Conservation (phyloP, 2,329 filamentous ascomycete genomes). For the Paraphaeosphaeria sporulosa region DNA sequence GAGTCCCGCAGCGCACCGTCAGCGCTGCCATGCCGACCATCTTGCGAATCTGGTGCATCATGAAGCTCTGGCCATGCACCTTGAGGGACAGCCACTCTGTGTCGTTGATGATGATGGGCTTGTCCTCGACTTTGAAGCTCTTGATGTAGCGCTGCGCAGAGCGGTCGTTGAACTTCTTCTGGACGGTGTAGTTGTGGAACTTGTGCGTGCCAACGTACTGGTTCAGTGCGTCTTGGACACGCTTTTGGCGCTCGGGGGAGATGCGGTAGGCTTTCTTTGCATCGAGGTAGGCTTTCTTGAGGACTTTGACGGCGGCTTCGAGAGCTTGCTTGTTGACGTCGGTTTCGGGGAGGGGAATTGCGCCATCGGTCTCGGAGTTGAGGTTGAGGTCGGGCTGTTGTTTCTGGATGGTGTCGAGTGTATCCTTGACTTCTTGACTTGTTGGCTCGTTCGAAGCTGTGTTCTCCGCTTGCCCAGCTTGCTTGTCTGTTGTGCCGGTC, state of each 20-base stretch:
- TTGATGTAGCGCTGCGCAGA: conserved; percentile 92
- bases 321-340: conserved; percentile 44
- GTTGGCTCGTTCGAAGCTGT: conserved; percentile 16
- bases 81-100: conserved; percentile 96
- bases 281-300: conserved; percentile 81
- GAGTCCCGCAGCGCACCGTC: conserved; percentile 82
- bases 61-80: conserved; percentile 97
- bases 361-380: conserved; percentile 40
- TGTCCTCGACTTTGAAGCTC: conserved; percentile 78
- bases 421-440: conserved; percentile 32
- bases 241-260: conserved; percentile 71
- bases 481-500: conserved; percentile 5
- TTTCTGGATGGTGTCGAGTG: conserved; percentile 35
- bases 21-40: conserved; percentile 95
- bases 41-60: conserved; percentile 99
- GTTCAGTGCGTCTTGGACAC: conserved; percentile 77
- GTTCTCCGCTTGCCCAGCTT: conserved; percentile 17
- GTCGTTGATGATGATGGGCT: conserved; percentile 78
- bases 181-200: conserved; percentile 97
- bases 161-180: conserved; percentile 81
- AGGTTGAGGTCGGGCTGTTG: conserved; percentile 34
- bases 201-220: conserved; percentile 85
- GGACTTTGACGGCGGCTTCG: conserved; percentile 55
- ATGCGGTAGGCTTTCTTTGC: conserved; percentile 89
- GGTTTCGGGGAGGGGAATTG: conserved; percentile 34